A percentile compares a stretch with the other conserved stretches of the same genome.
phyloP scores from a whole-genome alignment of 371 early-diverging fungal genomes.

The Capillidium heterosporum region DNA sequence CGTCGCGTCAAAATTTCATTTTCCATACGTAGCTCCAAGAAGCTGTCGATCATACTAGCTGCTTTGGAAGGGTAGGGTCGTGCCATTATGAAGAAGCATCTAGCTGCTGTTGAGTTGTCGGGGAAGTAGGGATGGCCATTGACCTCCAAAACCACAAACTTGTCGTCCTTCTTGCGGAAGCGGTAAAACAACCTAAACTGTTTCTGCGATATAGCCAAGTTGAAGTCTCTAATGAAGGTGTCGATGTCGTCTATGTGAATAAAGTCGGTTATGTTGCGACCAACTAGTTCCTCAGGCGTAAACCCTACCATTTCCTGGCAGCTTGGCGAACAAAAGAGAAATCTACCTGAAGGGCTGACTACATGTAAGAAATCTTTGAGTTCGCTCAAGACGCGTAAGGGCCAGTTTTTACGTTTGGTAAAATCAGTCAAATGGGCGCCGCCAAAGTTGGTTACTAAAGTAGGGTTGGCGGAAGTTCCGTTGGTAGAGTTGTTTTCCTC shows the following conservation, averaged over 20 bases:
- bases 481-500: neutral
- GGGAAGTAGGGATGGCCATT: slow-evolving; percentile 23
- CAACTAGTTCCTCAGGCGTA: slow-evolving; percentile 32
- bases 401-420: slow-evolving; percentile 28
- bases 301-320: slow-evolving; percentile 30
- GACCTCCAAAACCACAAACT: slow-evolving; percentile 23
- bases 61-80: slow-evolving; percentile 26
- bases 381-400: slow-evolving; percentile 31
- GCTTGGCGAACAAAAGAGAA: slow-evolving; percentile 36
- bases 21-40: slow-evolving; percentile 31
- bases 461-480: neutral
- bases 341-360: slow-evolving; percentile 25
- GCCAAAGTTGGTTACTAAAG: slow-evolving; percentile 14
- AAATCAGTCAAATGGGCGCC: slow-evolving; percentile 19
- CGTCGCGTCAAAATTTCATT: slow-evolving; percentile 23
- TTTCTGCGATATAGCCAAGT: slow-evolving; percentile 20
- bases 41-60: slow-evolving; percentile 24
- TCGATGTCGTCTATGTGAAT: slow-evolving; percentile 37
- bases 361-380: slow-evolving; percentile 40
- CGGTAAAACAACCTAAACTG: slow-evolving; percentile 23
- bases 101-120: slow-evolving; percentile 13
- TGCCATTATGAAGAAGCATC: slow-evolving; percentile 27
- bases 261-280: slow-evolving; percentile 27
- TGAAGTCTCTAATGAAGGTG: slow-evolving; percentile 24
- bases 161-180: slow-evolving; percentile 27